Evolutionary conservation across 768 basidiomycete genomes (phyloP).

Genomic region (Megacollybia marginata): DNA sequence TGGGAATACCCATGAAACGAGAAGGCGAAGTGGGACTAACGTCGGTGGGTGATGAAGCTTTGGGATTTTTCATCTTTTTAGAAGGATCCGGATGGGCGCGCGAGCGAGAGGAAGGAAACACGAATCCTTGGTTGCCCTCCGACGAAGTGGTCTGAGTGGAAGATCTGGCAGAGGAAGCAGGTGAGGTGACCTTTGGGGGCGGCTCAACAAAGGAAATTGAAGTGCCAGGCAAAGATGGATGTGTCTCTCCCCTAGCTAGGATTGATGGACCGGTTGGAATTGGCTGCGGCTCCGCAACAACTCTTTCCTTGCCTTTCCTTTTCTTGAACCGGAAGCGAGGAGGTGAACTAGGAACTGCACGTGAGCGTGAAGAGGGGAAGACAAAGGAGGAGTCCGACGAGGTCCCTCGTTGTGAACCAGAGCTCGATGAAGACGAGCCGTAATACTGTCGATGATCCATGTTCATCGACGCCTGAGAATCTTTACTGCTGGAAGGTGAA

Average conservation of each 20-base stretch:
- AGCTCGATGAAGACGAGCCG: neutral
- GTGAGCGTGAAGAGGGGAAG: conserved; percentile 15
- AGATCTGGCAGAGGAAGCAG: neutral
- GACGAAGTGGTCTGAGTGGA: neutral
- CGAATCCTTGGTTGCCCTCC: conserved; percentile 1
- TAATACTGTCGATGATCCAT: neutral
- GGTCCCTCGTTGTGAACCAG: neutral
- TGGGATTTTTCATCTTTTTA: neutral
- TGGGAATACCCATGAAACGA: conserved; percentile 6
- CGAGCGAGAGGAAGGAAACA: conserved; percentile 7
- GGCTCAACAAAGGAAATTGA: neutral
- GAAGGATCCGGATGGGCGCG: conserved; percentile 5
- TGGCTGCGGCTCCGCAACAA: neutral
- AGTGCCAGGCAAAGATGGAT: neutral
- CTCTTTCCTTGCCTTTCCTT: conserved; percentile 1
- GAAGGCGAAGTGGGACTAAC: neutral
- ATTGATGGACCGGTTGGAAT: neutral
- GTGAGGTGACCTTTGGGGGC: neutral
- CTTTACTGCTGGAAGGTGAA: neutral
- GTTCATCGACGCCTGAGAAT: too few relatives aligned
- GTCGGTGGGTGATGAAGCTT: neutral
- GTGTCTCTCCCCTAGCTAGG: neutral
- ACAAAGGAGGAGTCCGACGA: conserved; percentile 6
- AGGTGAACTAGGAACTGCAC: conserved; percentile 6
- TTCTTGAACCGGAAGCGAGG: conserved; percentile 9